Evolutionary conservation across 306 rosid species (phyloP).

Genomic region (barrel medic (Medicago truncatula)): DNA sequence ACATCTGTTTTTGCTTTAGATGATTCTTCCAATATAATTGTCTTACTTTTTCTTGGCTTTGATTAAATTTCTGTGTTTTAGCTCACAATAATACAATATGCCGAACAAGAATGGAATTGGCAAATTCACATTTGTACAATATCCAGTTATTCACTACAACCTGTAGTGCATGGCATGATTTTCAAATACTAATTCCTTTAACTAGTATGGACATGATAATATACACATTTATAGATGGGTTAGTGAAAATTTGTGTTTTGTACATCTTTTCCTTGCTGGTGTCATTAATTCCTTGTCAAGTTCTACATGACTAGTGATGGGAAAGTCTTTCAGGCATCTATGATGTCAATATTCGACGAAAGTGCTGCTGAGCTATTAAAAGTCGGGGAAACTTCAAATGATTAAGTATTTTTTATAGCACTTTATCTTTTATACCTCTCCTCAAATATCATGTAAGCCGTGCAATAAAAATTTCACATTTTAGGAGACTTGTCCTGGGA

Average conservation of each 20-base stretch:
- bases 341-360: constrained; percentile 5
- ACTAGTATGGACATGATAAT: background rate
- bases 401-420: constrained; percentile 6
- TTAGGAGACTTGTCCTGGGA: background rate
- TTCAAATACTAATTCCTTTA: constrained; percentile 10
- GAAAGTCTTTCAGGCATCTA: background rate
- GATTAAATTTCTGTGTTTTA: constrained; percentile 15
- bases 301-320: background rate
- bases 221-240: background rate
- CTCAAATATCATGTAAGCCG: background rate
- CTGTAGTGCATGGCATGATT: constrained; percentile 27
- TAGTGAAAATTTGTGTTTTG: background rate
- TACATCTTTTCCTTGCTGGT: background rate
- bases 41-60: constrained; percentile 32
- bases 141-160: constrained; percentile 6
- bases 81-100: constrained; percentile 12
- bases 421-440: constrained; percentile 2
- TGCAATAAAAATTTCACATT: background rate
- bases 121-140: background rate
- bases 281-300: background rate
- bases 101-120: constrained; percentile 4
- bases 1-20: constrained; percentile 20
- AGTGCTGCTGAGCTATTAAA: too few species aligned
- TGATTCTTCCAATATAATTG: constrained; percentile 7
- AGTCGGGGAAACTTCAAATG: background rate